These are phyloP conservation scores for Podila minutissima DNA, from an alignment of 192 early-diverging fungal species.

Conservation along the genomic window DNA sequence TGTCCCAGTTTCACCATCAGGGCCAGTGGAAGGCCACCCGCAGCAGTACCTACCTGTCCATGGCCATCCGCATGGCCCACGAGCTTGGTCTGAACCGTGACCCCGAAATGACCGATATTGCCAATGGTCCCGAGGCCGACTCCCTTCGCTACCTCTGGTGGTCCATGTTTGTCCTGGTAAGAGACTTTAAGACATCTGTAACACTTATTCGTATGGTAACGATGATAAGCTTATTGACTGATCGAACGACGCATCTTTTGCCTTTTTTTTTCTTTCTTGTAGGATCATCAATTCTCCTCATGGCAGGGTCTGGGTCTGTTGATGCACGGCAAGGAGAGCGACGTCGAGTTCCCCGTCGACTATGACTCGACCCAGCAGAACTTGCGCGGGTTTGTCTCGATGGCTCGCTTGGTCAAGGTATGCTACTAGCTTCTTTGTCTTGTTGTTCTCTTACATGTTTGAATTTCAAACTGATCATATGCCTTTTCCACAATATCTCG, in stretches of 20 bases:
- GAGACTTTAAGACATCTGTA: not conserved
- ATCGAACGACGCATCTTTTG: too few relatives aligned
- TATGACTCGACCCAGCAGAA: constrained; percentile 21
- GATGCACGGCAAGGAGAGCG: constrained; percentile 47
- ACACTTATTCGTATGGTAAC: too few relatives aligned
- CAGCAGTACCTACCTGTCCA: constrained; percentile 46
- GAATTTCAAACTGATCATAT: not conserved
- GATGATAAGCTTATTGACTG: too few relatives aligned
- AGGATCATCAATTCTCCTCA: constrained; percentile 51
- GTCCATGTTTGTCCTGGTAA: constrained; percentile 50
- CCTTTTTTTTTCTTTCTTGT: not conserved
- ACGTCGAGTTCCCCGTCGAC: constrained; percentile 30
- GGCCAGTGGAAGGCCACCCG: constrained; percentile 51
- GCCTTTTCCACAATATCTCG: not conserved
- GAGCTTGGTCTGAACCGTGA: constrained; percentile 50
- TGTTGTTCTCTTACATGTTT: not conserved
- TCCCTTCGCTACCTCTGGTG: constrained; percentile 41
- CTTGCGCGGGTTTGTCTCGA: constrained; percentile 30
- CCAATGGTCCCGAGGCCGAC: constrained; percentile 23
- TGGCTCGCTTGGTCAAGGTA: constrained; percentile 51
- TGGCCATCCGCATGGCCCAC: constrained; percentile 56
- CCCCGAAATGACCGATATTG: constrained; percentile 17
- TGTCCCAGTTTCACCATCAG: constrained; percentile 51
- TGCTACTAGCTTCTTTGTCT: not conserved
- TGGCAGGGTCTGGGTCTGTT: constrained; percentile 39